Evolutionary conservation across 2,329 filamentous ascomycete genomes (phyloP).

Genomic region (Trichoderma koningiopsis): DNA sequence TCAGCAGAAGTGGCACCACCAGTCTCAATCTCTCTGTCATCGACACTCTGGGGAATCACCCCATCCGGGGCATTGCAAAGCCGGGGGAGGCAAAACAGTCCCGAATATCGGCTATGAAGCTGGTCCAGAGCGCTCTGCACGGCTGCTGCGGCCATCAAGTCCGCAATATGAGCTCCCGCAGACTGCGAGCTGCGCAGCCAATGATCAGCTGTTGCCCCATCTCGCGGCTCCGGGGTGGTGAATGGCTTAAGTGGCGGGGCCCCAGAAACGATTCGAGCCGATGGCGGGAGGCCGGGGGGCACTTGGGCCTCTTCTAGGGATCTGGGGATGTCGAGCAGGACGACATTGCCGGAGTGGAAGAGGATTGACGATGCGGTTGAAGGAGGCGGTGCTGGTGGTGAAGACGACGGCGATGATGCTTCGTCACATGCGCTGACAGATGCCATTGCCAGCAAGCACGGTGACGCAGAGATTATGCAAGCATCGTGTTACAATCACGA

Average conservation of each 20-base stretch:
- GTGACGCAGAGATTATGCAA: background rate
- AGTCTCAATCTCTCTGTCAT: background rate
- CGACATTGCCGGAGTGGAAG: constrained; percentile 43
- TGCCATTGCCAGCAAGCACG: background rate
- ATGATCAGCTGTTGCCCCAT: constrained; percentile 3
- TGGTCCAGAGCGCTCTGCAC: constrained; percentile 49
- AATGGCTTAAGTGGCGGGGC: constrained; percentile 49
- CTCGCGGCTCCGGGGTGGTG: constrained; percentile 54
- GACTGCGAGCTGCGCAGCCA: constrained; percentile 32
- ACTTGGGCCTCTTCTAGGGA: constrained; percentile 70
- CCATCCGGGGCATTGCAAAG: constrained; percentile 28
- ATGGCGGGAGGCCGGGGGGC: constrained; percentile 40
- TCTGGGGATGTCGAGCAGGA: constrained; percentile 68
- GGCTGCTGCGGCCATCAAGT: constrained; percentile 55
- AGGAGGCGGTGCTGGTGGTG: background rate
- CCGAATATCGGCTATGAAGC: constrained; percentile 40
- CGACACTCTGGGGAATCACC: background rate
- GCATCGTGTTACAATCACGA: background rate
- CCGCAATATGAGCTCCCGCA: constrained; percentile 53
- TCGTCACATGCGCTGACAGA: constrained; percentile 5
- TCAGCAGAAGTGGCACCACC: background rate
- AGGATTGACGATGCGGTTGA: constrained; percentile 36
- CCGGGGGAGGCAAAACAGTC: constrained; percentile 53
- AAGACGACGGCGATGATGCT: background rate
- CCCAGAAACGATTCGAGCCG: constrained; percentile 50